These are phyloP conservation scores for Tricholoma terreum DNA, from an alignment of 768 basidiomycete species.

Conservation along the genomic window DNA sequence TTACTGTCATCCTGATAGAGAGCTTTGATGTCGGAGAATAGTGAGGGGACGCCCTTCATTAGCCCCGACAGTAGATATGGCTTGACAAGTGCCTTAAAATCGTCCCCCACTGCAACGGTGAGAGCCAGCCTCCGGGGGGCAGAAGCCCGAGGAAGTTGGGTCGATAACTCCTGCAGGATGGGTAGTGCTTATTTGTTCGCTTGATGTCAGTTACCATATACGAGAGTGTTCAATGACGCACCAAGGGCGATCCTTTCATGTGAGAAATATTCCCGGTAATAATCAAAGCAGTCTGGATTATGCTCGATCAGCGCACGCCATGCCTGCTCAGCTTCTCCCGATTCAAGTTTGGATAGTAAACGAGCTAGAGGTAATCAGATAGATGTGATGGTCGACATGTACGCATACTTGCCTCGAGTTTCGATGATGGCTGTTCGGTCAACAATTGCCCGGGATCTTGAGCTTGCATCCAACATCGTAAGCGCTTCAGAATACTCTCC, in stretches of 20 bases:
- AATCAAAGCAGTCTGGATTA: constrained; percentile 80
- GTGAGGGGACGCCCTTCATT: constrained; percentile 84
- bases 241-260: constrained; percentile 66
- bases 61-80: constrained; percentile 71
- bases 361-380: constrained; percentile 51
- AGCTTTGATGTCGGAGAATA: constrained; percentile 89
- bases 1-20: constrained; percentile 71
- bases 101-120: constrained; percentile 58
- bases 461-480: constrained; percentile 56
- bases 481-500: constrained; percentile 62
- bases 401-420: constrained; percentile 50
- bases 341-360: constrained; percentile 63
- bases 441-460: constrained; percentile 63
- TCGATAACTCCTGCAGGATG: constrained; percentile 57
- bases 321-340: constrained; percentile 72
- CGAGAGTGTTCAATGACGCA: constrained; percentile 28
- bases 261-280: constrained; percentile 72
- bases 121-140: constrained; percentile 76
- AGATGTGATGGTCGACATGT: not conserved
- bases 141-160: constrained; percentile 62
- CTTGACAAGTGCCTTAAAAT: constrained; percentile 62
- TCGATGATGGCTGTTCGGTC: constrained; percentile 71
- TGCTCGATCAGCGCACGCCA: constrained; percentile 81
- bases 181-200: constrained; percentile 50
- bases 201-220: constrained; percentile 27